Evolutionary conservation across 2,329 filamentous ascomycete species (phyloP).

Genomic region (Ceratocystis albifundus): DNA sequence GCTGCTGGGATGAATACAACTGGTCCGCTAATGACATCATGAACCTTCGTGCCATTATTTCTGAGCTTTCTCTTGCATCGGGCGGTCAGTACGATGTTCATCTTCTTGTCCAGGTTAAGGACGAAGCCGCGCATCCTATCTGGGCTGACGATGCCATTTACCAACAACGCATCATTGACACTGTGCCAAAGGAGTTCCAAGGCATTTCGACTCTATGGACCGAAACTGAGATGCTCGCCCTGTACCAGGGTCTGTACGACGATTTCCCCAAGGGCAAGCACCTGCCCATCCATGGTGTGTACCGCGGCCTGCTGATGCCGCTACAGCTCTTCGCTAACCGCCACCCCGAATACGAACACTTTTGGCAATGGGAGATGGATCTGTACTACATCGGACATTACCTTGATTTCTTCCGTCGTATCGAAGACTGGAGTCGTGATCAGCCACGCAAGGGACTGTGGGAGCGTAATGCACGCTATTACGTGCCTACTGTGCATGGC

Average conservation of each 20-base stretch:
- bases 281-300: conserved; percentile 79
- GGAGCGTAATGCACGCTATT: conserved; percentile 70
- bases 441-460: conserved; percentile 72
- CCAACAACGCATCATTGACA: conserved; percentile 52
- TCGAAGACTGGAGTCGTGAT: conserved; percentile 55
- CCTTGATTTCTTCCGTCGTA: conserved; percentile 59
- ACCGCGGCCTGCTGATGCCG: conserved; percentile 85
- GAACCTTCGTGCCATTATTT: conserved; percentile 72
- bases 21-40: conserved; percentile 73
- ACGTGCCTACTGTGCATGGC: conserved; percentile 63
- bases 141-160: conserved; percentile 65
- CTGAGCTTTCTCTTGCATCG: conserved; percentile 67
- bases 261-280: conserved; percentile 53
- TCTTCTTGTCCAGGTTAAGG: conserved; percentile 71
- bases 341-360: conserved; percentile 80
- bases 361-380: conserved; percentile 96
- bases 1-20: conserved; percentile 68
- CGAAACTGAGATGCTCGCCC: conserved; percentile 78
- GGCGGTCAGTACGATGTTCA: conserved; percentile 81
- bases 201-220: conserved; percentile 88
- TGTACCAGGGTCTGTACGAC: conserved; percentile 81
- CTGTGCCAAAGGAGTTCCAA: conserved; percentile 72
- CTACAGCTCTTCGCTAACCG: conserved; percentile 84
- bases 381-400: conserved; percentile 82
- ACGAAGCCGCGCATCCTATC: conserved; percentile 60